Evolutionary conservation across 495 filamentous ascomycete species (phyloP).

Genomic region (Annulohypoxylon moriforme): DNA sequence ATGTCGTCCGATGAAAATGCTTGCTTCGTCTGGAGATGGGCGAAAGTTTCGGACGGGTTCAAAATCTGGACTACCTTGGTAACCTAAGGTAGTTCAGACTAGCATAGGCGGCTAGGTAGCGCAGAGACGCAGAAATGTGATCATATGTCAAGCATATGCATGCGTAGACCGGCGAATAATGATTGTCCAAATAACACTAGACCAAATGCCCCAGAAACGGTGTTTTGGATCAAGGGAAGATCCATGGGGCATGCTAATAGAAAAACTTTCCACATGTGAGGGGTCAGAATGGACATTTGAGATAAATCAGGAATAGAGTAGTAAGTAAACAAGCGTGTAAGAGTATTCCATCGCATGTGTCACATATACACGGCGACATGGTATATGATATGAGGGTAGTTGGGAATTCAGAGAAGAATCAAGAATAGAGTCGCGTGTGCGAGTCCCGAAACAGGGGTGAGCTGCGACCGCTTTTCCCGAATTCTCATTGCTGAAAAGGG

Average conservation of each 20-base stretch:
- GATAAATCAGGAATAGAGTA: slow-evolving; percentile 2
- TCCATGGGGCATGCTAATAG: slow-evolving; percentile 26
- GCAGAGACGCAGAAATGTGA: slow-evolving; percentile 17
- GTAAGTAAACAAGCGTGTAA: not conserved
- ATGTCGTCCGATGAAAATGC: slow-evolving; percentile 4
- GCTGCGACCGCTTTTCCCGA: slow-evolving; percentile 36
- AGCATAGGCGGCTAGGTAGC: slow-evolving; percentile 9
- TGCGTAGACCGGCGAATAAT: slow-evolving; percentile 25
- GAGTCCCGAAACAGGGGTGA: slow-evolving; percentile 36
- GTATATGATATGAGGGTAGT: not conserved
- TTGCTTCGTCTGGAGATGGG: slow-evolving; percentile 11
- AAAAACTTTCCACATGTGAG: slow-evolving; percentile 8
- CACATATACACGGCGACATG: slow-evolving; percentile 5
- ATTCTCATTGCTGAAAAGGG: slow-evolving; percentile 30
- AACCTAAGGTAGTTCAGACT: slow-evolving; percentile 6
- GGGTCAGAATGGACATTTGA: slow-evolving; percentile 2
- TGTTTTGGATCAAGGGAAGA: slow-evolving; percentile 28
- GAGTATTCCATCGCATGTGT: slow-evolving; percentile 2
- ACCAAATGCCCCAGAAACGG: slow-evolving; percentile 14
- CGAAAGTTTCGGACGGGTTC: slow-evolving; percentile 5
- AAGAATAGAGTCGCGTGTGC: slow-evolving; percentile 34
- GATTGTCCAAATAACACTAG: slow-evolving; percentile 20
- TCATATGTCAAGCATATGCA: slow-evolving; percentile 32
- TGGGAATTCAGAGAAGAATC: slow-evolving; percentile 4
- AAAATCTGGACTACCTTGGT: not conserved